Evolutionary conservation across 129 eudicot species (phyloP), one percentile per base, ranked within the genome.

Genomic region (Escallonia herrerae): DNA sequence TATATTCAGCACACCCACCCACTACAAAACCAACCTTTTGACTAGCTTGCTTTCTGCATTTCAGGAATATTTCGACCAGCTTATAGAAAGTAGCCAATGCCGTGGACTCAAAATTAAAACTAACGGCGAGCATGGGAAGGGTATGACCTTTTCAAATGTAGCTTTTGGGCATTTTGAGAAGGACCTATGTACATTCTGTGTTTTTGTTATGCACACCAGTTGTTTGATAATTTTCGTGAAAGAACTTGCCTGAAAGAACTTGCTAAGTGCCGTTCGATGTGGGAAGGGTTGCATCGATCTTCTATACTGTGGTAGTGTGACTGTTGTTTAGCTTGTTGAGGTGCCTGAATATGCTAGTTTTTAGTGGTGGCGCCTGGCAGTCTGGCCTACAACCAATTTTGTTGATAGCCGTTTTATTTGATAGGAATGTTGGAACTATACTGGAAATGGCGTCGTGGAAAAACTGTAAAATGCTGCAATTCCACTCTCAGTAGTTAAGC

Each of bases 21-120:
- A 37, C 52, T 47, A 40, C 56, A n/a, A 60, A 49, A n/a, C 15
- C 5, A 3, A 43, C 0, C n/a, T n/a, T n/a, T n/a, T 37, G 5
- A 53, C 14, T 54, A 15, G 50, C 43, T 72, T 58, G 63, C 53
- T 63, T 7, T 13, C 0, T 8, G 14, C 0, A 48, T 4, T 63
- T 56, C 77, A 87, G 95, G 91, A 83, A 44, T 86, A 86, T 67
- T 90, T 86, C 71, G 72, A 81, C 40, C 65, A 67, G 15, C 82
- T 81, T 58, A 43, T 86, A 52, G 60, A 77, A 13, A 72, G 33
- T 55, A 86, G 82, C 69, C 69, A 81, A 43, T 79, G 72, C 61
- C 22, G 11, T 42, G 87, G 84, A 47, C 69, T 90, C 52, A 84
- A 72, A 71, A 85, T 90, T 46, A 86, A 83, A 52, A 73, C 74